Evolutionary conservation across 1,284 basidiomycete genomes (phyloP).

Genomic region (Ustilago vetiveriae): DNA sequence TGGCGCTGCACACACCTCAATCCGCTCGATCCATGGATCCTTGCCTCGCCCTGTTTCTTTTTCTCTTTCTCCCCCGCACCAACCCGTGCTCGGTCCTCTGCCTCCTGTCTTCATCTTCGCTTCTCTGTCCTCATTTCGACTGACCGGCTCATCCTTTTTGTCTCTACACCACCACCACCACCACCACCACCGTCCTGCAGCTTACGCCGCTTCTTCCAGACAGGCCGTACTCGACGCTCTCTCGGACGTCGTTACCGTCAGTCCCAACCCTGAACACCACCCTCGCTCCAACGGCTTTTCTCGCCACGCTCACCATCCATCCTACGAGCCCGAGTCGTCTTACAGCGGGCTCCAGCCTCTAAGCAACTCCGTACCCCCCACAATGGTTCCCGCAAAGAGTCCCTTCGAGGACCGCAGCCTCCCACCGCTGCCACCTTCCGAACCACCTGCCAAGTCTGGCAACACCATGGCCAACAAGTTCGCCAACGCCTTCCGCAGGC

Average conservation of each 20-base stretch:
- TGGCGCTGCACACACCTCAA: neutral
- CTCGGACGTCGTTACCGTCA: conserved; percentile 57
- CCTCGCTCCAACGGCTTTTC: conserved; percentile 10
- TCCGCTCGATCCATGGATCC: neutral
- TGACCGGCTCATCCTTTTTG: too few relatives aligned
- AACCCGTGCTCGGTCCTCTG: neutral
- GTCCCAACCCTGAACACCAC: conserved; percentile 15
- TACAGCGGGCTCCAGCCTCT: conserved; percentile 45
- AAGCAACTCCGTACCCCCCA: conserved; percentile 28
- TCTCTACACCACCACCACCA: neutral
- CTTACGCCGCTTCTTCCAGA: conserved; percentile 19
- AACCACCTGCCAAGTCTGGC: conserved; percentile 20
- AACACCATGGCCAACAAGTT: conserved; percentile 50
- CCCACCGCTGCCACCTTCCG: conserved; percentile 42
- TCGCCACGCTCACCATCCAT: conserved; percentile 22
- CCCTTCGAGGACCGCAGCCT: conserved; percentile 45
- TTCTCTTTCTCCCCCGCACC: neutral
- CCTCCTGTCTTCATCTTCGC: neutral
- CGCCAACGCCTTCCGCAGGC: conserved; percentile 54
- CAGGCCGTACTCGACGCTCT: conserved; percentile 56
- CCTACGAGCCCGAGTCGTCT: conserved; percentile 34
- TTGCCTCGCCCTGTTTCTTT: neutral
- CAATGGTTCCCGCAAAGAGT: conserved; percentile 51
- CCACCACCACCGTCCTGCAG: conserved; percentile 5
- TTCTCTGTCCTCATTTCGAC: too few relatives aligned